phyloP scores from a whole-genome alignment of 768 basidiomycete genomes.

The Chiua virens region DNA sequence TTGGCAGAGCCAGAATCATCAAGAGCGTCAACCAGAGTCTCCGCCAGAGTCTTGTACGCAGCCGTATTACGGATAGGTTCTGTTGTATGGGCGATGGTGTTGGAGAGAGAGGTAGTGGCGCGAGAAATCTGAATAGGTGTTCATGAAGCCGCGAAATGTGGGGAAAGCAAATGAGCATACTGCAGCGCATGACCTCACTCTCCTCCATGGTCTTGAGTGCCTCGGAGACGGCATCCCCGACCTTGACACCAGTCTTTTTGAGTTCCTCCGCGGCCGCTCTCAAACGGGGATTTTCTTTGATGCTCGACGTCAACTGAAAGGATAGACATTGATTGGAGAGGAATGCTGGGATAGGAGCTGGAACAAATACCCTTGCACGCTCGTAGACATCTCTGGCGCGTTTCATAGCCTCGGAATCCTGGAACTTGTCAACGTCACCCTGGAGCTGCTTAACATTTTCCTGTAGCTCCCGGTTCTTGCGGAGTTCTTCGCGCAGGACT shows the following conservation, averaged over 20 bases:
- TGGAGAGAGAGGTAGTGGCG: slow-evolving; percentile 84
- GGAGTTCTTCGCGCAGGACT: slow-evolving; percentile 86
- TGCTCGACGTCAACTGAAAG: slow-evolving; percentile 80
- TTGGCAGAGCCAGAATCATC: slow-evolving; percentile 93
- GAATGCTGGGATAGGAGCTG: background rate
- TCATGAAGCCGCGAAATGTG: background rate
- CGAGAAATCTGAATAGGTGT: slow-evolving; percentile 62
- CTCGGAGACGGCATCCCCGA: slow-evolving; percentile 91
- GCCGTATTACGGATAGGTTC: slow-evolving; percentile 97
- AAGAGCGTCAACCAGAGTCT: slow-evolving; percentile 87
- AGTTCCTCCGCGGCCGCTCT: slow-evolving; percentile 93
- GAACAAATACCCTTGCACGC: slow-evolving; percentile 75
- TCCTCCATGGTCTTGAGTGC: slow-evolving; percentile 94
- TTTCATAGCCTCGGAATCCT: slow-evolving; percentile 97
- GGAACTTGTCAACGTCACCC: slow-evolving; percentile 95
- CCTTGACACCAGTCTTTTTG: slow-evolving; percentile 83
- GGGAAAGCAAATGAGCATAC: slow-evolving; percentile 44
- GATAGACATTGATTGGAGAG: slow-evolving; percentile 4
- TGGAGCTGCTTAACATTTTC: slow-evolving; percentile 97
- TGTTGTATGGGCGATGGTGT: slow-evolving; percentile 83
- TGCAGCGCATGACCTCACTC: slow-evolving; percentile 85
- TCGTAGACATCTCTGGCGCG: slow-evolving; percentile 90
- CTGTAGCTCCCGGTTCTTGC: slow-evolving; percentile 92
- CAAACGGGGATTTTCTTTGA: slow-evolving; percentile 92
- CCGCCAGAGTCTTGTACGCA: slow-evolving; percentile 89